These are phyloP conservation scores for Plasmodiophora brassicae DNA, from an alignment of 208 protist species.

Conservation along the genomic window DNA sequence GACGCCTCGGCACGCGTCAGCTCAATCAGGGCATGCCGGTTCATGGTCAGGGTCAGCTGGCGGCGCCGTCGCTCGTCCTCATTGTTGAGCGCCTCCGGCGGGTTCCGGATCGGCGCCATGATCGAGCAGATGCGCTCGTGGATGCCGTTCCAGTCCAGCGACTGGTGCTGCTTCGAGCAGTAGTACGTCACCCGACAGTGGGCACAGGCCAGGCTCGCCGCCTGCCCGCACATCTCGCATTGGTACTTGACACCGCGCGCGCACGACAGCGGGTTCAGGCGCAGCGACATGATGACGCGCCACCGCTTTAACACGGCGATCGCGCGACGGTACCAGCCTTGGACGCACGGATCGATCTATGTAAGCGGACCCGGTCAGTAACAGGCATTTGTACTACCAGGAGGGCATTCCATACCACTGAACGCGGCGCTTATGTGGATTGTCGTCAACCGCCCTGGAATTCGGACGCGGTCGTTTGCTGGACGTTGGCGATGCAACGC, in stretches of 20 bases:
- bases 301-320: no score
- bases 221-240: conserved; percentile 36
- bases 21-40: conserved; percentile 26
- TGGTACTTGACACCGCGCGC: conserved; percentile 36
- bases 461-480: no score
- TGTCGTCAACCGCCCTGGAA: no score
- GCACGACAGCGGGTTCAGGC: conserved; percentile 33
- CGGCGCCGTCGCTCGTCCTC: conserved; percentile 32
- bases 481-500: no score
- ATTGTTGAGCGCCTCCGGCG: conserved; percentile 33
- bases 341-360: no score
- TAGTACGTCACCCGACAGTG: conserved; percentile 41
- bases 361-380: no score
- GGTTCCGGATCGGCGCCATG: conserved; percentile 22
- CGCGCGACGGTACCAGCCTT: no score
- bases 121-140: conserved; percentile 37
- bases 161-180: conserved; percentile 41
- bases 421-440: no score
- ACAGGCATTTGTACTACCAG: no score
- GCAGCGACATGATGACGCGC: conserved; percentile 8
- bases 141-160: conserved; percentile 38
- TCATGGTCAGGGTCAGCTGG: not conserved
- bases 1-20: conserved; percentile 31
- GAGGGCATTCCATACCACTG: no score
- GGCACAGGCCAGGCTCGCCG: conserved; percentile 37